Conservation (phyloP, 805 yeast genomes). For the Candida xyloterini region DNA sequence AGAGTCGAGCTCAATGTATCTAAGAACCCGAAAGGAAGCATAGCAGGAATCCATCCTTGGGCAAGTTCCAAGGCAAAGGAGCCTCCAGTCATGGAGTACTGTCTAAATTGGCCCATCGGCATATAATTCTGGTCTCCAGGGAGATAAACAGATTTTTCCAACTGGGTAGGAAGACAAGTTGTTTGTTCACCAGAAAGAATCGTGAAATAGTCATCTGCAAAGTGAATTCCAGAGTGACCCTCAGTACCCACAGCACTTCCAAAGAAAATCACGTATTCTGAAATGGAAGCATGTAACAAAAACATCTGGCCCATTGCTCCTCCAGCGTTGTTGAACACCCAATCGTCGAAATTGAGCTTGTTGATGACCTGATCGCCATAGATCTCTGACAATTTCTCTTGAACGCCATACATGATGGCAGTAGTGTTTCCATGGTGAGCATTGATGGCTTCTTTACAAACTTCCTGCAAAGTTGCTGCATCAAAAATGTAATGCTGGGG, state of each 20-base stretch:
- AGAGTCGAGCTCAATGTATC: conserved; percentile 78
- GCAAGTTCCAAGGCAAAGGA: conserved; percentile 92
- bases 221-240: conserved; percentile 94
- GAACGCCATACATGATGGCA: conserved; percentile 59
- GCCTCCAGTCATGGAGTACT: conserved; percentile 80
- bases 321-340: conserved; percentile 98
- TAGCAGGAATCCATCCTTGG: conserved; percentile 97
- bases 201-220: conserved; percentile 96
- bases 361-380: conserved; percentile 72
- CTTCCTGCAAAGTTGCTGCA: conserved; percentile 50
- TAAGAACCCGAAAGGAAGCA: conserved; percentile 93
- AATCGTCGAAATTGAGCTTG: conserved; percentile 69
- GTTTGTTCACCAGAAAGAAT: conserved; percentile 76
- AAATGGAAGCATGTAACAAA: conserved; percentile 88
- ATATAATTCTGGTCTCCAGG: conserved; percentile 91
- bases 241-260: conserved; percentile 94
- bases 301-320: conserved; percentile 98
- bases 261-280: conserved; percentile 89
- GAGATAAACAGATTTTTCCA: conserved; percentile 63
- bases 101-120: conserved; percentile 69
- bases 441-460: conserved; percentile 54
- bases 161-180: conserved; percentile 67
- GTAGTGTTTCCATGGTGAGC: conserved; percentile 59
- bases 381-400: conserved; percentile 51
- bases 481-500: conserved; percentile 74